Conservation (phyloP, 1,139 yeast genomes). For the Scheffersomyces stambukii region DNA sequence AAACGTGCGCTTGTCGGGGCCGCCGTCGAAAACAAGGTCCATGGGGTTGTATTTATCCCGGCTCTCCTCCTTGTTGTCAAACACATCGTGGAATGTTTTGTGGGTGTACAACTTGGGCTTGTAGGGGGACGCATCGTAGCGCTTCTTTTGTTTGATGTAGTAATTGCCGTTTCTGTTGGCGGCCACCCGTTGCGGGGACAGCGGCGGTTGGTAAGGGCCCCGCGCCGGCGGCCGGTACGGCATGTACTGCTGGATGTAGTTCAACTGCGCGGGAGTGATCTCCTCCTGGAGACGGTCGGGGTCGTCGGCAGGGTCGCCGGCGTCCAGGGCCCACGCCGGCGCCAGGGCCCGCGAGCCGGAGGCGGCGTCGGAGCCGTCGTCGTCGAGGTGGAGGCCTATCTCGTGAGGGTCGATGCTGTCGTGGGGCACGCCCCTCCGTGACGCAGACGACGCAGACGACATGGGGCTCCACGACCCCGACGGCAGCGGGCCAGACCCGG, state of each 20-base stretch:
- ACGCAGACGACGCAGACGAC: too few relatives aligned
- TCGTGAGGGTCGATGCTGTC: neutral
- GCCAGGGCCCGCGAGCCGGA: neutral
- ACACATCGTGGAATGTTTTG: constrained; percentile 39
- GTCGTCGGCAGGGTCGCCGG: constrained; percentile 13
- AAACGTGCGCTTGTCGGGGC: constrained; percentile 22
- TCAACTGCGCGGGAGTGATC: constrained; percentile 36
- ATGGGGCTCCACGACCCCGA: too few relatives aligned
- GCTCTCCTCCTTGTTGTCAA: constrained; percentile 28
- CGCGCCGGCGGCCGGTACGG: constrained; percentile 9
- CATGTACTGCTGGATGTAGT: constrained; percentile 17
- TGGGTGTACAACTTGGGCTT: constrained; percentile 41
- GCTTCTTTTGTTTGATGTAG: constrained; percentile 35
- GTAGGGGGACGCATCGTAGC: constrained; percentile 29
- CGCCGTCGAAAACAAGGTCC: constrained; percentile 37
- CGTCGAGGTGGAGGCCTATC: neutral
- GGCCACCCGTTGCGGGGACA: constrained; percentile 4
- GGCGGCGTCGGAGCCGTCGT: neutral
- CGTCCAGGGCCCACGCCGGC: neutral
- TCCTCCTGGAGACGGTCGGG: constrained; percentile 31
- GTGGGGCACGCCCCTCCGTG: neutral
- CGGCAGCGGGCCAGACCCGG: too few relatives aligned
- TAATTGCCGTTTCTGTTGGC: constrained; percentile 22
- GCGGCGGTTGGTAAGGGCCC: constrained; percentile 5
- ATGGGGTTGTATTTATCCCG: constrained; percentile 36